These are phyloP conservation scores for Cladosporium sphaerospermum DNA, from an alignment of 2,329 filamentous ascomycete species.

Conservation along the genomic window DNA sequence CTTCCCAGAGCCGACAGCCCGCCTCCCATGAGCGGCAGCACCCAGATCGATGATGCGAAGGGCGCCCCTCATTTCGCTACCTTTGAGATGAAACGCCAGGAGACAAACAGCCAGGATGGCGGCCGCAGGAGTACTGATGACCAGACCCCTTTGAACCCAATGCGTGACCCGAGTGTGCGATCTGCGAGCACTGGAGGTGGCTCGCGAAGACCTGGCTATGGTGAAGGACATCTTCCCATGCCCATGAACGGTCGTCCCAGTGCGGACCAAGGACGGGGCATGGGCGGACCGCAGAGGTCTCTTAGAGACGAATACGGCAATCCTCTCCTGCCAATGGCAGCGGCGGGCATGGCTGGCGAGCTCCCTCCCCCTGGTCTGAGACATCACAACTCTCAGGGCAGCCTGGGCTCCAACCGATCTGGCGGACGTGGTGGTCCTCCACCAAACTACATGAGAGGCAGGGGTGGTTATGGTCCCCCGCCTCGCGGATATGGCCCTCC, in stretches of 20 bases:
- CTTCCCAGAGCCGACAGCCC: conserved; percentile 47
- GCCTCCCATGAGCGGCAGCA: conserved; percentile 46
- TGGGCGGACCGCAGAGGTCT: conserved; percentile 20
- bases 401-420: conserved; percentile 34
- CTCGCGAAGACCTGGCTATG: conserved; percentile 28
- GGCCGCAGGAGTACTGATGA: conserved; percentile 55
- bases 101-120: conserved; percentile 36
- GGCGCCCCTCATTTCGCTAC: conserved; percentile 52
- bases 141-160: conserved; percentile 60
- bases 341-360: conserved; percentile 14
- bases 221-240: conserved; percentile 35
- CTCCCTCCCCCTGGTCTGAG: conserved; percentile 42
- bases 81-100: conserved; percentile 57
- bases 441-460: conserved; percentile 16
- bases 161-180: conserved; percentile 52
- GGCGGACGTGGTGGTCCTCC: conserved; percentile 24
- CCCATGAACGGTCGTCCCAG: conserved; percentile 22
- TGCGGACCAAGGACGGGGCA: conserved; percentile 14
- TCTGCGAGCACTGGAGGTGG: conserved; percentile 30
- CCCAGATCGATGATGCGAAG: conserved; percentile 50
- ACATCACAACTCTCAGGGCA: conserved; percentile 43
- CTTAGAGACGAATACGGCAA: conserved; percentile 62
- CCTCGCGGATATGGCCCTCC: conserved; percentile 16
- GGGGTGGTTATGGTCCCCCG: conserved; percentile 28
- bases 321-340: conserved; percentile 34